Evolutionary conservation across 768 basidiomycete species (phyloP).

Genomic region (Auriscalpium orientale): DNA sequence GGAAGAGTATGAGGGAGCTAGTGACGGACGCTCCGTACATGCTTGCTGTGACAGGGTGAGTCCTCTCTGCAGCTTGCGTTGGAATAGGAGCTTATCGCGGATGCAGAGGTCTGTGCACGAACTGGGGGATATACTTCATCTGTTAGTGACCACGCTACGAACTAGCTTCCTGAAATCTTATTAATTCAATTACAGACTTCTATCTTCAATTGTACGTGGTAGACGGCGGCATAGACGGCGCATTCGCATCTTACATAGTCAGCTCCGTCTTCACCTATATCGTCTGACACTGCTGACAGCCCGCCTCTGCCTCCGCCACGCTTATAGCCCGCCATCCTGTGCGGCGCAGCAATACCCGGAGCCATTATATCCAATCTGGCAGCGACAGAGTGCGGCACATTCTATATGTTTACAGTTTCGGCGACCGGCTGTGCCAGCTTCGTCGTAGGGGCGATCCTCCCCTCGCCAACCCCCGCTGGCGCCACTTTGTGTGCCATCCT

Average conservation of each 20-base stretch:
- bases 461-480: no score
- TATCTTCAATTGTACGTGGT: slow-evolving; percentile 18
- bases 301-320: background rate
- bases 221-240: slow-evolving; percentile 12
- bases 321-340: slow-evolving; percentile 41
- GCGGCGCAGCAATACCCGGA: slow-evolving; percentile 46
- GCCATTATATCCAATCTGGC: no score
- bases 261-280: slow-evolving; percentile 11
- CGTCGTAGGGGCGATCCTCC: no score
- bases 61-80: background rate
- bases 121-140: slow-evolving; percentile 16
- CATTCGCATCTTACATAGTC: slow-evolving; percentile 18
- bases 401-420: no score
- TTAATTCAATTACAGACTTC: slow-evolving; percentile 11
- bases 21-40: slow-evolving; percentile 16
- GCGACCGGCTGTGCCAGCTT: no score
- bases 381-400: no score
- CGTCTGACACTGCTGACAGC: background rate
- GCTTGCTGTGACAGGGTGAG: slow-evolving; percentile 13
- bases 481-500: no score
- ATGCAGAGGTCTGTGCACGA: slow-evolving; percentile 8
- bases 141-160: slow-evolving; percentile 10
- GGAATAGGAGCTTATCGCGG: background rate
- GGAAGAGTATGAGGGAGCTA: slow-evolving; percentile 6
- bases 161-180: slow-evolving; percentile 12